Evolutionary conservation across 2,329 filamentous ascomycete genomes (phyloP).

Genomic region (Paecilomyces variotii): DNA sequence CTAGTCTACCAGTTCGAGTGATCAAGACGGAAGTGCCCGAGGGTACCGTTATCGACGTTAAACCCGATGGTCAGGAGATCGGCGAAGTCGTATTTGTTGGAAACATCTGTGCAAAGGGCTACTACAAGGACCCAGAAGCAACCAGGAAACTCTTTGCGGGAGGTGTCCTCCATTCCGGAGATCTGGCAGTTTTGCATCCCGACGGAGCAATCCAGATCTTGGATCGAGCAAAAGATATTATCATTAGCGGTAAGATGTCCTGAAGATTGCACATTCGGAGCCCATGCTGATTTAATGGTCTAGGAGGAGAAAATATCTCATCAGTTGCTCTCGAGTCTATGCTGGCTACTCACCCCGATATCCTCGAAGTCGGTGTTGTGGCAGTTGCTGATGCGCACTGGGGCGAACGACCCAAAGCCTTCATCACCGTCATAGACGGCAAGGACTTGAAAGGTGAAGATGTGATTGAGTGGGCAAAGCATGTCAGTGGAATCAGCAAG

Average conservation of each 20-base stretch:
- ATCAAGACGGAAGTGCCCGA: conserved; percentile 70
- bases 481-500: conserved; percentile 69
- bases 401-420: conserved; percentile 95
- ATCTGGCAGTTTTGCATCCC: conserved; percentile 85
- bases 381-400: conserved; percentile 81
- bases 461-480: conserved; percentile 78
- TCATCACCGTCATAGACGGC: conserved; percentile 70
- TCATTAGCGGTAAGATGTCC: conserved; percentile 67
- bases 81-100: conserved; percentile 80
- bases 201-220: conserved; percentile 88
- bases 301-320: conserved; percentile 93
- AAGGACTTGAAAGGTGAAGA: conserved; percentile 54
- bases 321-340: conserved; percentile 86
- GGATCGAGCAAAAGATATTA: conserved; percentile 94
- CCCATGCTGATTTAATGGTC: conserved; percentile 1
- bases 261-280: not conserved
- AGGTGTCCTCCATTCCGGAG: conserved; percentile 79
- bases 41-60: conserved; percentile 59
- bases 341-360: conserved; percentile 77
- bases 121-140: conserved; percentile 82
- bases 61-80: conserved; percentile 63
- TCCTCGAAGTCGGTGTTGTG: conserved; percentile 88
- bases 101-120: conserved; percentile 86
- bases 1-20: conserved; percentile 69
- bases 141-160: conserved; percentile 82